A percentile compares a stretch with the other conserved stretches of the same genome.
phyloP scores from a whole-genome alignment of 805 yeast genomes.

The Saturnispora galanensis region DNA sequence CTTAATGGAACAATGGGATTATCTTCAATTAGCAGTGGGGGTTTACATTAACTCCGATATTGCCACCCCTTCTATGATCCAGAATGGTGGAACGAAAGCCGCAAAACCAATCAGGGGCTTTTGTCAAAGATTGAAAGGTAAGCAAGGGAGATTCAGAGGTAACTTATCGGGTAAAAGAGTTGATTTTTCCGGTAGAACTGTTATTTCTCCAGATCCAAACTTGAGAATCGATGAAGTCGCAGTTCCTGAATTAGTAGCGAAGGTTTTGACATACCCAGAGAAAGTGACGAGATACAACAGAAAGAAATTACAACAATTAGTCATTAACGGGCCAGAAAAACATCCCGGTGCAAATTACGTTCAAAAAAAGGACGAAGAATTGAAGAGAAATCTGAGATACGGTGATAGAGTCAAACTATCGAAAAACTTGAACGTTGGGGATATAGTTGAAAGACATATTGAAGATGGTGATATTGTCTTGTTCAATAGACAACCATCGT shows the following conservation, averaged over 20 bases:
- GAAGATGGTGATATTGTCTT: conserved; percentile 96
- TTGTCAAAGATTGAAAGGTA: conserved; percentile 95
- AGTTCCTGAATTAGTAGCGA: conserved; percentile 95
- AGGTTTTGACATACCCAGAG: conserved; percentile 92
- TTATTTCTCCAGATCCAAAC: conserved; percentile 97
- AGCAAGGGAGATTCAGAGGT: conserved; percentile 98
- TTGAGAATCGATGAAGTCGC: conserved; percentile 93
- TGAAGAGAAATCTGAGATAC: conserved; percentile 79
- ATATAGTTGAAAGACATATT: conserved; percentile 89
- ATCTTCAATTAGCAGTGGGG: conserved; percentile 87
- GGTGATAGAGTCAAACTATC: conserved; percentile 81
- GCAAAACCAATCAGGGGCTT: conserved; percentile 86
- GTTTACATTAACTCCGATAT: conserved; percentile 96
- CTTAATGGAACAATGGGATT: conserved; percentile 99
- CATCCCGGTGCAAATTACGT: conserved; percentile 98
- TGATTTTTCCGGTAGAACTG: conserved; percentile 96
- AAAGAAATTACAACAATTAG: conserved; percentile 61
- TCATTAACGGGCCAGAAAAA: conserved; percentile 73
- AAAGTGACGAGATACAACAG: conserved; percentile 82
- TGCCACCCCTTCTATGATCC: conserved; percentile 68
- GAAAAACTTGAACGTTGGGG: conserved; percentile 70
- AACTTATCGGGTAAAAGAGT: conserved; percentile 97
- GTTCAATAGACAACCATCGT: conserved; percentile 95
- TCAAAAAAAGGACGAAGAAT: conserved; percentile 70
- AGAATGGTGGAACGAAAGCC: conserved; percentile 44